A percentile compares a stretch with the other conserved stretches of the same genome.
These are phyloP conservation scores for Mortierella sp. DNA, from an alignment of 371 early-diverging fungal species.

Conservation along the genomic window DNA sequence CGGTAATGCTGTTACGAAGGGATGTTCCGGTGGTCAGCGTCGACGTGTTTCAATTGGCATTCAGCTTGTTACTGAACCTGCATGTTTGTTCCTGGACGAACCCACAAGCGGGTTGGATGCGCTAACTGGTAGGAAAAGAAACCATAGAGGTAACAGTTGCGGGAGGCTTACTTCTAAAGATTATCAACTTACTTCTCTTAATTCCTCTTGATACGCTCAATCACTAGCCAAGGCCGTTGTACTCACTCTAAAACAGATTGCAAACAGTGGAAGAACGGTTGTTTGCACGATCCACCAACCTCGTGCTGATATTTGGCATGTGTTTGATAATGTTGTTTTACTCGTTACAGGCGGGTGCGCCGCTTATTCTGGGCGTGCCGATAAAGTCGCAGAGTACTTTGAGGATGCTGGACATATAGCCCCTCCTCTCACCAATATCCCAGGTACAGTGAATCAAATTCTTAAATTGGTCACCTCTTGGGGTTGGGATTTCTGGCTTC, in stretches of 20 bases:
- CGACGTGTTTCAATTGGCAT: slow-evolving; percentile 78
- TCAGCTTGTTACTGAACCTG: slow-evolving; percentile 73
- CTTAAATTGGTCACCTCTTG: no score
- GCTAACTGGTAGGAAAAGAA: slow-evolving; percentile 14
- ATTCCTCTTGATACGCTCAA: background rate
- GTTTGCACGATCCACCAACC: slow-evolving; percentile 55
- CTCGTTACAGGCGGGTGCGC: slow-evolving; percentile 48
- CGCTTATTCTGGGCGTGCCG: slow-evolving; percentile 53
- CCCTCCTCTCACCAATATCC: slow-evolving; percentile 44
- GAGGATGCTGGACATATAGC: slow-evolving; percentile 50
- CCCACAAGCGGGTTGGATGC: slow-evolving; percentile 61
- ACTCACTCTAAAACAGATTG: slow-evolving; percentile 46
- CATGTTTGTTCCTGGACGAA: slow-evolving; percentile 62
- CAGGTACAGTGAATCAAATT: slow-evolving; percentile 21
- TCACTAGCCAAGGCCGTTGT: slow-evolving; percentile 42
- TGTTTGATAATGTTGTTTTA: slow-evolving; percentile 51
- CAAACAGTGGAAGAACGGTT: slow-evolving; percentile 49
- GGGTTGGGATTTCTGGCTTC: no score
- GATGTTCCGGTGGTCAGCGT: slow-evolving; percentile 66
- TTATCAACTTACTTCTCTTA: background rate
- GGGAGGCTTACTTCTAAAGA: background rate
- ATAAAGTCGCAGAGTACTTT: slow-evolving; percentile 53
- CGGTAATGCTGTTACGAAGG: slow-evolving; percentile 35
- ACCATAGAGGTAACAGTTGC: background rate
- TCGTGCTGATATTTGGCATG: slow-evolving; percentile 55